phyloP scores from a whole-genome alignment of 2,329 filamentous ascomycete genomes.

The Aspergillus sp. region DNA sequence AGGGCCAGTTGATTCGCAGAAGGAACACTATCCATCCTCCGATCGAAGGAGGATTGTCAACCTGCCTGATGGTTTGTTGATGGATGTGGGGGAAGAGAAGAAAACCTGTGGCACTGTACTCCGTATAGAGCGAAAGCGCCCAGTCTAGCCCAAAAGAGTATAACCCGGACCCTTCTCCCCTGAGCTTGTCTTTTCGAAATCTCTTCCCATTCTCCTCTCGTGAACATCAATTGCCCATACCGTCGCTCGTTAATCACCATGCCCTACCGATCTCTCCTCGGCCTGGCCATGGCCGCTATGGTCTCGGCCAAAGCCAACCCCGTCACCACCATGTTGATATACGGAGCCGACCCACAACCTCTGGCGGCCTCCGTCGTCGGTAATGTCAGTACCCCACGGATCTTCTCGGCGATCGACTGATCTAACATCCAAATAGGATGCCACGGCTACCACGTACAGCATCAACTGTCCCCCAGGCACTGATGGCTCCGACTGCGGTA shows the following conservation, averaged over 20 bases:
- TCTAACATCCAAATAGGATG: conserved; percentile 12
- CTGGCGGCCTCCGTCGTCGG: conserved; percentile 24
- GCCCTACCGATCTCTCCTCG: conserved; percentile 12
- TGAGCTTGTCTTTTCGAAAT: neutral
- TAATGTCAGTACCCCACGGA: conserved; percentile 14
- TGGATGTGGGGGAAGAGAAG: too few species aligned
- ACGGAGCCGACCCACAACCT: conserved; percentile 19
- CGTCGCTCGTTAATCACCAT: conserved; percentile 5
- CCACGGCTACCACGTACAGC: conserved; percentile 24
- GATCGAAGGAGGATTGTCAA: too few species aligned
- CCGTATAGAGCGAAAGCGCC: too few species aligned
- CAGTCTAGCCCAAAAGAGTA: neutral
- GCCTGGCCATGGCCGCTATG: conserved; percentile 17
- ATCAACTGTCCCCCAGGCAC: conserved; percentile 23
- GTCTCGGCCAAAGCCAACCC: conserved; percentile 14
- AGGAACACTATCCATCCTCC: conserved; percentile 6
- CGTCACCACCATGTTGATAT: conserved; percentile 26
- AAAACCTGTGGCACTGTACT: too few species aligned
- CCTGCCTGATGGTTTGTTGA: too few species aligned
- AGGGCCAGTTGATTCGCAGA: conserved; percentile 44
- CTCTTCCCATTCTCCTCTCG: too few species aligned
- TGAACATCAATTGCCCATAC: too few species aligned
- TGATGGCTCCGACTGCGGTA: conserved; percentile 21
- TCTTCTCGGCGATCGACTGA: neutral
- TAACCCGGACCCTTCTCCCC: neutral